phyloP scores from a whole-genome alignment of 2,329 filamentous ascomycete genomes.

The Salinomyces thailandicus region DNA sequence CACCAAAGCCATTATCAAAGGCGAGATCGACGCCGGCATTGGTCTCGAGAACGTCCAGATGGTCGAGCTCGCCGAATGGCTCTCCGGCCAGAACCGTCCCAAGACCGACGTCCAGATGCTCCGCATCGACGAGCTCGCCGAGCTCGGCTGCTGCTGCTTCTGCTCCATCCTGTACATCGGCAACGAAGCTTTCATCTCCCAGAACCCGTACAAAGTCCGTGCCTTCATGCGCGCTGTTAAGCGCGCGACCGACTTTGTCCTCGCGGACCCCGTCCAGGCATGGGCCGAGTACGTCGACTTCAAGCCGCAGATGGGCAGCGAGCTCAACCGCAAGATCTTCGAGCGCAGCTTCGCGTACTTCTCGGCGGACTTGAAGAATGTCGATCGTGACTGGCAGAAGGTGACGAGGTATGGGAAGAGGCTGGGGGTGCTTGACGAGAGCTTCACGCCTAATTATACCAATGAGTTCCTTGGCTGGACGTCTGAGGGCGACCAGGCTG shows the following conservation, averaged over 20 bases:
- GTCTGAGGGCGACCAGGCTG: constrained; percentile 52
- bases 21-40: constrained; percentile 63
- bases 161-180: constrained; percentile 72
- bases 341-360: constrained; percentile 71
- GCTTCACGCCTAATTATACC: constrained; percentile 63
- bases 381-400: constrained; percentile 64
- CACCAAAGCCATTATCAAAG: constrained; percentile 62
- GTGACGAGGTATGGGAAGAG: constrained; percentile 68
- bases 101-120: constrained; percentile 66
- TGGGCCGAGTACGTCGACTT: constrained; percentile 61
- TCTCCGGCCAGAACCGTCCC: constrained; percentile 50
- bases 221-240: constrained; percentile 65
- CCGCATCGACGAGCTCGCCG: constrained; percentile 68
- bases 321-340: constrained; percentile 67
- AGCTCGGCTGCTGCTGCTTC: constrained; percentile 76
- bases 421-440: constrained; percentile 53
- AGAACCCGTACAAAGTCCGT: constrained; percentile 54
- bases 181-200: constrained; percentile 58
- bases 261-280: constrained; percentile 51
- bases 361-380: constrained; percentile 63
- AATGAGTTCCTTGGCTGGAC: constrained; percentile 53
- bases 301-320: constrained; percentile 59
- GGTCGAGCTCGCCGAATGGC: constrained; percentile 72
- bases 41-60: constrained; percentile 75
- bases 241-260: constrained; percentile 61